Percentiles rank a stretch among this genome's conserved stretches.
These are phyloP conservation scores for Cercospora zeae-maydis DNA, from an alignment of 2,329 filamentous ascomycete genomes.

Conservation along the genomic window DNA sequence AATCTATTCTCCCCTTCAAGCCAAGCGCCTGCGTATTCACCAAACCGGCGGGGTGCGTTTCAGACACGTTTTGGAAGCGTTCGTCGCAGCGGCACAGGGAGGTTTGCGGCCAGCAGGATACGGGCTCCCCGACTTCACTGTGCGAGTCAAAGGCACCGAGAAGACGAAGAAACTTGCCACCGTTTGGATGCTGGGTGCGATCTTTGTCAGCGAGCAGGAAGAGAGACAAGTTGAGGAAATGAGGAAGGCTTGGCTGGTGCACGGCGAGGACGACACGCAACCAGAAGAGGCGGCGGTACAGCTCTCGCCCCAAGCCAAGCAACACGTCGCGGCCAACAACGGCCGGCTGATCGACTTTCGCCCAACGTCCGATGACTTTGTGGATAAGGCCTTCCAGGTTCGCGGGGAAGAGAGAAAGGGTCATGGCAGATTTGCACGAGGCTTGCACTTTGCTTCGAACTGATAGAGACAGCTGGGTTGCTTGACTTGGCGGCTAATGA, in stretches of 20 bases:
- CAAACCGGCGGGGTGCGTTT: slow-evolving; percentile 5
- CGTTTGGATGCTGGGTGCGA: slow-evolving; percentile 17
- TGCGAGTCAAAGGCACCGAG: not conserved
- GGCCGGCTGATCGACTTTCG: not conserved
- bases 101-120: not conserved
- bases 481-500: not conserved
- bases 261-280: not conserved
- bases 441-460: not conserved
- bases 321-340: not conserved
- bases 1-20: not conserved
- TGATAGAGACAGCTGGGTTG: not conserved
- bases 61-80: slow-evolving; percentile 4
- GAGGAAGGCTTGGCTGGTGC: not conserved
- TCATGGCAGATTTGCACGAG: not conserved
- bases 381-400: not conserved
- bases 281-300: not conserved
- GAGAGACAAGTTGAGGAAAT: not conserved
- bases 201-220: slow-evolving; percentile 18
- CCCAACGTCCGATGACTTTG: not conserved
- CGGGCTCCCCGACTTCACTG: not conserved
- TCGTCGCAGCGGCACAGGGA: not conserved
- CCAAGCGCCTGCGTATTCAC: slow-evolving; percentile 1
- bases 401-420: not conserved
- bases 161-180: not conserved
- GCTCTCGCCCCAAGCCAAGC: not conserved